Percentiles rank a stretch among this genome's conserved stretches.
Conservation (phyloP, 2,329 filamentous ascomycete genomes). For the Phaeosphaeriaceae sp. region DNA sequence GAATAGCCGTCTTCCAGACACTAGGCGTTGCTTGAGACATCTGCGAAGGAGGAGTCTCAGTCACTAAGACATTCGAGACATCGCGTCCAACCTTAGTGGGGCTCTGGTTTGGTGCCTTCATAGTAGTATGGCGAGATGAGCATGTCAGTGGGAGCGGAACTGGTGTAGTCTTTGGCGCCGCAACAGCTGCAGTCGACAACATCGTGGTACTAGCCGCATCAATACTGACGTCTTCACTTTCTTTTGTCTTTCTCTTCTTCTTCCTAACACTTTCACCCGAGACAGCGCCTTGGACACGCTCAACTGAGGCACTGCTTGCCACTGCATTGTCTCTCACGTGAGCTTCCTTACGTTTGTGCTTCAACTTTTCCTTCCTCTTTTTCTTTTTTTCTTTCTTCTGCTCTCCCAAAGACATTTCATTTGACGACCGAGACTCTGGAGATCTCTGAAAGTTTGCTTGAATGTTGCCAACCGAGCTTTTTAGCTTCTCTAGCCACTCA, state of each 20-base stretch:
- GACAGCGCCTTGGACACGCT: not conserved
- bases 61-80: constrained; percentile 13
- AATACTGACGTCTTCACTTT: no score
- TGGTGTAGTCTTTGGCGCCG: constrained; percentile 12
- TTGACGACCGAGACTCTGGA: not conserved
- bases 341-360: no score
- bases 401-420: not conserved
- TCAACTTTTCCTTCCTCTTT: not conserved
- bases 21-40: constrained; percentile 3
- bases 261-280: not conserved
- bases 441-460: constrained; percentile 8
- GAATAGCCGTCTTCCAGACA: constrained; percentile 13
- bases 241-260: constrained; percentile 3
- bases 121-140: not conserved
- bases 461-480: constrained; percentile 14
- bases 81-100: not conserved
- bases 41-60: constrained; percentile 22
- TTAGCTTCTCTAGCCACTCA: constrained; percentile 14
- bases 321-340: no score
- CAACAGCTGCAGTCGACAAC: not conserved
- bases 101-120: not conserved
- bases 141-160: constrained; percentile 19
- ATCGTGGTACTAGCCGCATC: not conserved
- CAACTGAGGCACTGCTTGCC: not conserved
- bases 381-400: not conserved